Evolutionary conservation across 75 land plant species (phyloP).

Genomic region (Adiantum capillusveneris): DNA sequence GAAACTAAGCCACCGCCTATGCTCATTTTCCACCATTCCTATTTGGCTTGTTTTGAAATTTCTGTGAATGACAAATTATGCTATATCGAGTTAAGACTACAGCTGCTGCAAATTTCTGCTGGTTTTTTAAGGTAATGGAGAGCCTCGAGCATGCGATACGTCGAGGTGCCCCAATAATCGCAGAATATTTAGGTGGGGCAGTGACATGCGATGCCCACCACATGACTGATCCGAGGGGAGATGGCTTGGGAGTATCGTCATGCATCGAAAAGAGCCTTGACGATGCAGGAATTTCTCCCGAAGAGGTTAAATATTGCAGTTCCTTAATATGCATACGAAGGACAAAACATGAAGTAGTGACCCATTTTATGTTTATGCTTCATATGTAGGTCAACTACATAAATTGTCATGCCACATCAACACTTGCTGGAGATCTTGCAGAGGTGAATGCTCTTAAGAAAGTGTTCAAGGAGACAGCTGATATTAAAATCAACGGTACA

Average conservation of each 20-base stretch:
- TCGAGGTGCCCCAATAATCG: constrained; percentile 41
- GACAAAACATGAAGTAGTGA: not conserved
- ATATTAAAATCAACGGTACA: constrained; percentile 49
- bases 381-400: constrained; percentile 43
- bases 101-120: not conserved
- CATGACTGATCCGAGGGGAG: constrained; percentile 47
- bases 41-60: not conserved
- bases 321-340: not conserved
- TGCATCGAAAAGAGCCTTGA: constrained; percentile 32
- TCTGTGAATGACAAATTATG: not conserved
- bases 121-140: constrained; percentile 37
- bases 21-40: not conserved
- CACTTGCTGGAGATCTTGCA: constrained; percentile 43
- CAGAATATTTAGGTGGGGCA: constrained; percentile 47
- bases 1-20: not conserved
- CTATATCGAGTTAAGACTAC: not conserved
- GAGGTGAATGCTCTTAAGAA: constrained; percentile 51
- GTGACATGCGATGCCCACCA: constrained; percentile 47
- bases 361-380: not conserved
- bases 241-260: constrained; percentile 45
- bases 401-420: constrained; percentile 57
- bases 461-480: constrained; percentile 42
- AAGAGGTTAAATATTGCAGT: constrained; percentile 25
- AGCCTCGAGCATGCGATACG: constrained; percentile 50
- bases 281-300: constrained; percentile 43